Base-by-base conservation (phyloP, 768 basidiomycete genomes). In the Mycena leptocephala region DNA sequence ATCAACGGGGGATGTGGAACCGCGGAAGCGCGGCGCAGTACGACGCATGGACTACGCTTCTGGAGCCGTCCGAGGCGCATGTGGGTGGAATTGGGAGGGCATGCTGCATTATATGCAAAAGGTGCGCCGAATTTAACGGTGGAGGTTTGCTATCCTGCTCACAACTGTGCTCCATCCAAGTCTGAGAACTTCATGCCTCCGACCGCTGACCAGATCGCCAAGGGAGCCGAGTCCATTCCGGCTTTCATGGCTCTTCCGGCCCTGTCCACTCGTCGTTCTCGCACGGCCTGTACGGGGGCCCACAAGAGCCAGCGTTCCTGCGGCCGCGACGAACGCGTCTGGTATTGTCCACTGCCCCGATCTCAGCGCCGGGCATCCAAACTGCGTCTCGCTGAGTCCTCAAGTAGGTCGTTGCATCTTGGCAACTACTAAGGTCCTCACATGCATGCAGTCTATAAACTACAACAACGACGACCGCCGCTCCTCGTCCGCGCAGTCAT, bases 341-440 rank as follows among this genome's bases (percentile, higher is more conserved):
- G 90, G 89, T 2, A 89, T 91, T 69, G 84, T 80, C 6, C 89
- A 86, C 62, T 88, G 74, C 78, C 82, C 83, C 41, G 91, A 92
- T 79, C 77, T 91, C 48, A 92, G 91, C 77, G 90, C 91, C 33
- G 91, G 91, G 1, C 85, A 85, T 14, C 88, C 90, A 1, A 91
- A 91, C 74, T 88, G 89, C 68, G 91, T 92, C 11, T 87, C 90
- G 0, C 87, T 90, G 76, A 89, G 88, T 10, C 92, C 91, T 5
- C 79, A 88, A 22, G 91, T 90, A 72, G 53, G 86, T 76, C 11
- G 7, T 18, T 32, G 32, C 18, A 8, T 9, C 22, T 22, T n/a
- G n/a, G n/a, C n/a, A n/a, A 18, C 1, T 5, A 13, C 35, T 13
- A 53, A 58, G 26, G 20, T 41, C 24, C 65, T 66, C 56, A 2